Evolutionary conservation across 164 flowering plant species (phyloP).

Genomic region (Cinnamomum micranthum): DNA sequence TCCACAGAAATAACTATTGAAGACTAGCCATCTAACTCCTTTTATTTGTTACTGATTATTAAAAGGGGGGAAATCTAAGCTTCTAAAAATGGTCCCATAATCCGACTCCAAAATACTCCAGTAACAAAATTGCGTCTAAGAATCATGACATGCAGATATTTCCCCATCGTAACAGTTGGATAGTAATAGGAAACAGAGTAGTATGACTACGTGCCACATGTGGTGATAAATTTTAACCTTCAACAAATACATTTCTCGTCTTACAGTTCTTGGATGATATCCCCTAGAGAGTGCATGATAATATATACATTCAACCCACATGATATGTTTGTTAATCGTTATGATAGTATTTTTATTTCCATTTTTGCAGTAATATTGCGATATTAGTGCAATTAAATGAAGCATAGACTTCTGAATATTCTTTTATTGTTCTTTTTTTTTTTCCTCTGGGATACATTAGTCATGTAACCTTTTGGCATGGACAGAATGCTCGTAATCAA

Average conservation of each 20-base stretch:
- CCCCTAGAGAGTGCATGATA: not conserved
- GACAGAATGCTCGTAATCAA: conserved; percentile 33
- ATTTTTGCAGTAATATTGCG: not conserved
- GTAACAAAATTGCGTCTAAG: no score
- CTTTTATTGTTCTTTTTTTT: not conserved
- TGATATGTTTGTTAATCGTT: not conserved
- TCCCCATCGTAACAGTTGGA: no score
- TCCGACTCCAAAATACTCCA: no score
- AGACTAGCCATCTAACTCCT: no score
- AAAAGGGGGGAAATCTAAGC: no score
- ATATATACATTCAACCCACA: no score
- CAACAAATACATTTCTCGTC: not conserved
- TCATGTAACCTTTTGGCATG: conserved; percentile 4
- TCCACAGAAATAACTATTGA: no score
- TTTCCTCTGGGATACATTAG: not conserved
- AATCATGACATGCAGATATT: no score
- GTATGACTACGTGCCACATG: not conserved
- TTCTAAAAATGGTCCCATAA: no score
- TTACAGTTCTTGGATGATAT: not conserved
- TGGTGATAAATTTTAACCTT: not conserved
- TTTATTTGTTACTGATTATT: no score
- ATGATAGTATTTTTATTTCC: no score
- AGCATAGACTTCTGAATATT: not conserved
- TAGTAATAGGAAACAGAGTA: no score
- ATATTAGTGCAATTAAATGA: not conserved